These are phyloP conservation scores for Choanephora cucurbitarum DNA, from an alignment of 371 early-diverging fungal genomes.

Conservation along the genomic window DNA sequence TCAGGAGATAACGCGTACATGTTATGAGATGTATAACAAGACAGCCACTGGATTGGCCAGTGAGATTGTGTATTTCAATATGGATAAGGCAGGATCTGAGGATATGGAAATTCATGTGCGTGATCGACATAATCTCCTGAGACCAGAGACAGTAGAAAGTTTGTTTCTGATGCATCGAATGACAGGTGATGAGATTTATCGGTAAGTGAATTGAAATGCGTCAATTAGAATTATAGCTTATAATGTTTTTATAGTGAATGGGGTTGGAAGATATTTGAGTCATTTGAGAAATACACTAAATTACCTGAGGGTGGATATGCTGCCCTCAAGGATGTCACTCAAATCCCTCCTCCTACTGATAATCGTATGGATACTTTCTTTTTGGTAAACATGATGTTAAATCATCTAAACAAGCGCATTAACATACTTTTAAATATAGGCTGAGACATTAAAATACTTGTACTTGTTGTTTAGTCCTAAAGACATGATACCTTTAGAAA, in stretches of 20 bases:
- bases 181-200: slow-evolving; percentile 79
- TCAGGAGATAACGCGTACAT: slow-evolving; percentile 74
- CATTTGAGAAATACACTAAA: slow-evolving; percentile 79
- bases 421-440: slow-evolving; percentile 45
- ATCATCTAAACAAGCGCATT: slow-evolving; percentile 20
- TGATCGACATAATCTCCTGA: slow-evolving; percentile 71
- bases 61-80: slow-evolving; percentile 74
- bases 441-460: slow-evolving; percentile 95
- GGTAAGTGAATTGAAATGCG: no score
- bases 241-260: slow-evolving; percentile 73
- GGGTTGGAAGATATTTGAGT: slow-evolving; percentile 88
- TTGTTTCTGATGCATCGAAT: slow-evolving; percentile 83
- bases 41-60: slow-evolving; percentile 81
- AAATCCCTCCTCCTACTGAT: slow-evolving; percentile 48
- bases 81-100: slow-evolving; percentile 39
- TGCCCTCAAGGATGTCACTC: slow-evolving; percentile 72
- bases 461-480: slow-evolving; percentile 81
- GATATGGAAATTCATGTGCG: slow-evolving; percentile 63
- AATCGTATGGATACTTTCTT: slow-evolving; percentile 84
- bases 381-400: slow-evolving; percentile 55
- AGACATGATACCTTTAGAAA: slow-evolving; percentile 71
- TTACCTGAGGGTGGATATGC: slow-evolving; percentile 77
- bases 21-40: slow-evolving; percentile 81
- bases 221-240: no score
- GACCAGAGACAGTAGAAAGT: slow-evolving; percentile 92